Evolutionary conservation across 176 grass and related monocot genomes (phyloP).

Genomic region (Carex myosuroides): DNA sequence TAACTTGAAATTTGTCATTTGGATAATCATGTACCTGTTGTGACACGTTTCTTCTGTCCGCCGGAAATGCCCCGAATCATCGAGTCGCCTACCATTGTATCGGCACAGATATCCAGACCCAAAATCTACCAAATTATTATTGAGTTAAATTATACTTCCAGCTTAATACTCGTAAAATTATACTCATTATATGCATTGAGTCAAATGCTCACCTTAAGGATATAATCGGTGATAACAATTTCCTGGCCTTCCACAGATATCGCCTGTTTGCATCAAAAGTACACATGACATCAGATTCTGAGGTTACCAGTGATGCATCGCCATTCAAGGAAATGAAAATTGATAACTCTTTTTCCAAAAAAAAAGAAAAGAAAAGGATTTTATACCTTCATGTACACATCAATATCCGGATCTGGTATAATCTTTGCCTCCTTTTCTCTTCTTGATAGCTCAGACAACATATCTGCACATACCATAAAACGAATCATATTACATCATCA

Average conservation of each 20-base stretch:
- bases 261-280: constrained; percentile 39
- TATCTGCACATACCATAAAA: constrained; percentile 50
- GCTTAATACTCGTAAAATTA: neutral
- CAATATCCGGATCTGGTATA: constrained; percentile 83
- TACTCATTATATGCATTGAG: neutral
- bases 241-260: constrained; percentile 94
- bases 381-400: constrained; percentile 88
- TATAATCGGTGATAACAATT: constrained; percentile 83
- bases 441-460: constrained; percentile 83
- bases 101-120: constrained; percentile 84
- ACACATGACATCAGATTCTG: neutral
- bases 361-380: neutral
- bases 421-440: constrained; percentile 89
- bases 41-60: constrained; percentile 94
- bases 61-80: constrained; percentile 96
- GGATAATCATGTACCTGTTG: constrained; percentile 50
- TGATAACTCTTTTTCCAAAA: neutral
- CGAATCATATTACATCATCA: neutral
- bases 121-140: constrained; percentile 46
- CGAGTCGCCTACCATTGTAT: constrained; percentile 88
- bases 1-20: neutral
- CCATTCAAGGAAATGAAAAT: constrained; percentile 2
- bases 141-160: neutral
- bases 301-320: neutral
- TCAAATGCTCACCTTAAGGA: constrained; percentile 59